Evolutionary conservation across 2,329 filamentous ascomycete genomes (phyloP).

Genomic region (Alternaria hordeiaustralica): DNA sequence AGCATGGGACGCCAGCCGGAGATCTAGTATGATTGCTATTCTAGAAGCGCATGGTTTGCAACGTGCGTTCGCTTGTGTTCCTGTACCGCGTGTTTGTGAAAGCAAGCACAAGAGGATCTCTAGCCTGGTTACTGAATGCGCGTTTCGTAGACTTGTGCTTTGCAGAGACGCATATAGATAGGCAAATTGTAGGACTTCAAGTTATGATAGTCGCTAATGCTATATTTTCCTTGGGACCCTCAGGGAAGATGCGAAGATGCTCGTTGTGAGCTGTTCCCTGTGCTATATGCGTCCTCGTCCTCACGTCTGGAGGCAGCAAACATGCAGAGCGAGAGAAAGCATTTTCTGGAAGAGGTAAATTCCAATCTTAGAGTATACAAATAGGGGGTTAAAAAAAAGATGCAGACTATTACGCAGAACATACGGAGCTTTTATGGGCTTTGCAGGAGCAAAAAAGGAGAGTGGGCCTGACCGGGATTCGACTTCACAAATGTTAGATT

Average conservation of each 20-base stretch:
- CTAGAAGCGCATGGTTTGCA: background rate
- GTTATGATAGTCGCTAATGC: background rate
- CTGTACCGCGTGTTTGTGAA: background rate
- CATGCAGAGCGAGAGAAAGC: background rate
- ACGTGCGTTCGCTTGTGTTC: background rate
- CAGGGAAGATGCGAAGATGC: background rate
- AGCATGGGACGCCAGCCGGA: background rate
- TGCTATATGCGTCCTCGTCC: background rate
- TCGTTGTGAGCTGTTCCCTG: background rate
- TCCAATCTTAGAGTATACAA: background rate
- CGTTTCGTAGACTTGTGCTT: background rate
- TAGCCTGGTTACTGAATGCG: background rate
- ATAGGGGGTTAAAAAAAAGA: background rate
- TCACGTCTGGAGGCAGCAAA: background rate
- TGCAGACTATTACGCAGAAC: background rate
- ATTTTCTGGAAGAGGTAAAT: background rate
- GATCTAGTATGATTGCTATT: rapidly evolving
- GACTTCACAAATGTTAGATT: conserved; percentile 15
- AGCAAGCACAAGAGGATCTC: background rate
- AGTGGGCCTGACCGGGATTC: conserved; percentile 42
- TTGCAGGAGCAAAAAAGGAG: conserved; percentile 5
- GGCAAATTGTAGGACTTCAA: background rate
- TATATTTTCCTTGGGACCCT: rapidly evolving
- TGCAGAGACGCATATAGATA: background rate
- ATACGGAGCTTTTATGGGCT: background rate